A percentile compares a stretch with the other conserved stretches of the same genome.
These are phyloP conservation scores for Diaporthe sp. DNA, from an alignment of 2,329 filamentous ascomycete genomes.

Conservation along the genomic window DNA sequence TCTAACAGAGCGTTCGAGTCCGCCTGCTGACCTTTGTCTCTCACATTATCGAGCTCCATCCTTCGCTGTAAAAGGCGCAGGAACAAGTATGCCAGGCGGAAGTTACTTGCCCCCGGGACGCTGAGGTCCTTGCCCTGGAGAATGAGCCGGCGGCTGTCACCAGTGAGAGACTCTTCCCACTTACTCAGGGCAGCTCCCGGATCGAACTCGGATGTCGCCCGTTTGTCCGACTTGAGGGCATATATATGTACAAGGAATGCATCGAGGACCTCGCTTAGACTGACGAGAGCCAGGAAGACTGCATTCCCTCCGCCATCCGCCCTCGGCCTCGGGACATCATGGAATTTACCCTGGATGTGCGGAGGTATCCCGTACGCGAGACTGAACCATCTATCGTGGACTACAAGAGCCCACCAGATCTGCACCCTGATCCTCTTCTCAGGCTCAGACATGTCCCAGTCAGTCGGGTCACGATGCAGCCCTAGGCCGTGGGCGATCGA, in stretches of 20 bases:
- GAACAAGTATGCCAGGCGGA: slow-evolving; percentile 64
- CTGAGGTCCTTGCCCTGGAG: slow-evolving; percentile 56
- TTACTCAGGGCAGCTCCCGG: slow-evolving; percentile 54
- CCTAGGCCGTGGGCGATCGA: slow-evolving; percentile 67
- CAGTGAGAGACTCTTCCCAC: slow-evolving; percentile 59
- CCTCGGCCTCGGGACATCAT: slow-evolving; percentile 58
- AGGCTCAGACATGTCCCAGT: slow-evolving; percentile 63
- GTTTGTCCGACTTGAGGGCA: slow-evolving; percentile 35
- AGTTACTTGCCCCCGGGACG: slow-evolving; percentile 61
- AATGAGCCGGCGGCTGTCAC: slow-evolving; percentile 54
- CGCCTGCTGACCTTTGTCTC: slow-evolving; percentile 41
- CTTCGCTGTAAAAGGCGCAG: slow-evolving; percentile 60
- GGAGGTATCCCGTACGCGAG: slow-evolving; percentile 66
- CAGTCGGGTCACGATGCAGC: slow-evolving; percentile 64
- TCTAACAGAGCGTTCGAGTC: slow-evolving; percentile 41
- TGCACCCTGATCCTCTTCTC: slow-evolving; percentile 66
- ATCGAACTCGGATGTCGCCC: slow-evolving; percentile 42
- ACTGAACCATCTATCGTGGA: slow-evolving; percentile 69
- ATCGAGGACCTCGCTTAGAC: slow-evolving; percentile 57
- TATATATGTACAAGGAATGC: slow-evolving; percentile 46
- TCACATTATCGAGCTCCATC: slow-evolving; percentile 59
- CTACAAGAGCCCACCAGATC: slow-evolving; percentile 68
- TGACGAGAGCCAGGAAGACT: slow-evolving; percentile 59
- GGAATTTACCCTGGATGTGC: slow-evolving; percentile 57
- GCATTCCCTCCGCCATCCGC: neutral